A percentile compares a stretch with the other conserved stretches of the same genome.
Evolutionary conservation across 805 yeast species (phyloP).

Genomic region (Metschnikowia continentalis): DNA sequence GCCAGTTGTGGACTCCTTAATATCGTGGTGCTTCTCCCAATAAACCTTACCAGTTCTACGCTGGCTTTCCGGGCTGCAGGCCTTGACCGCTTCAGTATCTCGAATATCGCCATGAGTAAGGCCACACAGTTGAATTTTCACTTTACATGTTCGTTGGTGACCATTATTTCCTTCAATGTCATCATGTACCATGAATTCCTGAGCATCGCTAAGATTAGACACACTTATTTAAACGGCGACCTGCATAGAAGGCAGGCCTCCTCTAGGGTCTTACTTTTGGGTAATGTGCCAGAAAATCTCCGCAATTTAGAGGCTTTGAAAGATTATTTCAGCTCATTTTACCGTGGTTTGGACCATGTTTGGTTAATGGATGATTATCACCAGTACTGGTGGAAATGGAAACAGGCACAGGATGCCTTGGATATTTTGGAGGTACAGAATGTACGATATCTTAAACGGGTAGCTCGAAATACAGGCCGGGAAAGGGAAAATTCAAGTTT

Average conservation of each 20-base stretch:
- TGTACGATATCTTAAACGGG: constrained; percentile 4
- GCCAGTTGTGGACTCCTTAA: constrained; percentile 49
- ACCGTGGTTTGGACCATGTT: constrained; percentile 52
- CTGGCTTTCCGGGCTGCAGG: constrained; percentile 37
- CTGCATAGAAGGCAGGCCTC: constrained; percentile 22
- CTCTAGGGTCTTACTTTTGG: constrained; percentile 37
- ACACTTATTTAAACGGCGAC: constrained; percentile 33
- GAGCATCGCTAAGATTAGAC: constrained; percentile 46
- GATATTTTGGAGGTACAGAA: constrained; percentile 23
- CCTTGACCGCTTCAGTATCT: constrained; percentile 65
- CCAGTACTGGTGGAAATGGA: constrained; percentile 17
- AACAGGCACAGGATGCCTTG: constrained; percentile 24
- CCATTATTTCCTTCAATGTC: constrained; percentile 54
- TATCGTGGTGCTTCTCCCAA: constrained; percentile 58
- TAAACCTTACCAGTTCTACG: constrained; percentile 48
- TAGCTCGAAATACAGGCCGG: neutral
- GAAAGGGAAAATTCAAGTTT: neutral
- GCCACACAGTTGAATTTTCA: constrained; percentile 56
- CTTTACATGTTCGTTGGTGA: constrained; percentile 52
- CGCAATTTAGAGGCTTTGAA: constrained; percentile 24
- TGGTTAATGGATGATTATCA: constrained; percentile 51
- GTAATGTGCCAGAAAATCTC: constrained; percentile 41
- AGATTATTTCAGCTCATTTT: constrained; percentile 35
- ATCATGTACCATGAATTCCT: constrained; percentile 55
- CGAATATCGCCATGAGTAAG: constrained; percentile 57